Evolutionary conservation across 352 stramenopile genomes (phyloP).

Genomic region (Pythium pectinolyticum): DNA sequence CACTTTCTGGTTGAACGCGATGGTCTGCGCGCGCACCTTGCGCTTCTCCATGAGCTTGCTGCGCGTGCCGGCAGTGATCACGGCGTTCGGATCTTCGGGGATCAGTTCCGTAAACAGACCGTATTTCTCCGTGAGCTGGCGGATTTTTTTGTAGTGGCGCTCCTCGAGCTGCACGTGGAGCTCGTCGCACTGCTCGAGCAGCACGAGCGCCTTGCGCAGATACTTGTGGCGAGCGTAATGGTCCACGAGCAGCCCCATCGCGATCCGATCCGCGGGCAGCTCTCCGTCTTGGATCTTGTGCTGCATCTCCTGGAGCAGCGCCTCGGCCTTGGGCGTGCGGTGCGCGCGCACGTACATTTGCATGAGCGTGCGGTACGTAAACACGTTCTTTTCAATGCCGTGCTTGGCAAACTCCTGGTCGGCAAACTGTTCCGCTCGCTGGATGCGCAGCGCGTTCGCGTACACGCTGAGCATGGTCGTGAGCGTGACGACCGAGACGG

Average conservation of each 20-base stretch:
- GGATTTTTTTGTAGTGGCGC: constrained; percentile 72
- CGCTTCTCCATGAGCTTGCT: constrained; percentile 78
- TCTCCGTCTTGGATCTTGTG: constrained; percentile 43
- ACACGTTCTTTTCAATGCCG: constrained; percentile 45
- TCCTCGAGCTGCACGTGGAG: constrained; percentile 53
- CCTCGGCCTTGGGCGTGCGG: constrained; percentile 53
- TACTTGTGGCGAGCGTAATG: constrained; percentile 66
- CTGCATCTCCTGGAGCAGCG: constrained; percentile 47
- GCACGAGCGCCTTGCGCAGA: constrained; percentile 60
- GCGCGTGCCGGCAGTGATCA: constrained; percentile 58
- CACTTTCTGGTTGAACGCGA: constrained; percentile 75
- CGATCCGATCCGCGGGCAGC: constrained; percentile 55
- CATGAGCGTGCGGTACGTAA: constrained; percentile 78
- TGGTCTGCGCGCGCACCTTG: constrained; percentile 64
- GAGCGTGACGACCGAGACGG: constrained; percentile 54
- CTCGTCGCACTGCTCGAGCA: constrained; percentile 63
- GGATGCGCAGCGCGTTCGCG: constrained; percentile 69
- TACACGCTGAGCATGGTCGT: constrained; percentile 81
- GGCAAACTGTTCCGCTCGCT: constrained; percentile 51
- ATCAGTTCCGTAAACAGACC: constrained; percentile 80
- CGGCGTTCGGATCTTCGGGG: constrained; percentile 69
- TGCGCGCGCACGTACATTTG: constrained; percentile 79
- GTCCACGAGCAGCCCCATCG: constrained; percentile 72
- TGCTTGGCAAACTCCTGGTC: constrained; percentile 49
- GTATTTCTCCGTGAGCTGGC: constrained; percentile 58